Base-by-base conservation (phyloP, 495 filamentous ascomycete genomes). In the Aspergillus heteromorphus region DNA sequence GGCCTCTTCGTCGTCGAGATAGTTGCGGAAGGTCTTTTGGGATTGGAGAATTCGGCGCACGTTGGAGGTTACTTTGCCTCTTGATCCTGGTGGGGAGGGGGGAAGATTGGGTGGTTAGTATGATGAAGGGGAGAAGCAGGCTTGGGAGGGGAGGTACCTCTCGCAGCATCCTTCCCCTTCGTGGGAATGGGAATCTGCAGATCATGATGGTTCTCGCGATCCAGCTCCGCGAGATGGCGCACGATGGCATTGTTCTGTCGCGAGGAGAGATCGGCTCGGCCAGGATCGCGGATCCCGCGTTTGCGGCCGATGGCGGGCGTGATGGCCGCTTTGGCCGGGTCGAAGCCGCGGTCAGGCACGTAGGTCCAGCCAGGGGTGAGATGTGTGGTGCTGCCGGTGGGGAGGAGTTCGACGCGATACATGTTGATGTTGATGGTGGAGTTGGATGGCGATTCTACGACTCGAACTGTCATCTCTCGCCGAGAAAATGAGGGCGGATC, bases 11-110 rank as follows among this genome's bases (percentile, higher is more conserved):
- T 97, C 92, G 53, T 89, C 87, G 30, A 97, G 80, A 63, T 97
- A 87, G 69, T 97, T 95, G 38, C 84, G 80, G 61, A 96, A 96
- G 0, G 89, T 91, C 75, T 96, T 96, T 68, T 95, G 88, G 2
- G 86, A 91, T 60, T 85, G 83, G n/a, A 96, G 75, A 59, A 97
- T 93, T 64, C 88, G 87, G 59, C 89, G 87, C n/a, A 93, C 88
- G 64, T 86, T 88, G 2, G 87, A 76, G 16, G 91, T 91, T 51
- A 80, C 78, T 68, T 91, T 90, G 51, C 64, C 63, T 55, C 72
- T 64, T 21, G 68, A 67, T 54, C 60, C 54, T 62, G 25, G 14
- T 30, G 19, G 4, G 23, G 23, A 7, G 4, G 23, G 23, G 31
- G 11, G n/a, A n/a, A 9, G 30, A 34, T 2, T 30, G 27, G 31